Percentiles rank a stretch among this genome's conserved stretches.
phyloP scores from a whole-genome alignment of 495 filamentous ascomycete genomes.

The Talaromyces liani region DNA sequence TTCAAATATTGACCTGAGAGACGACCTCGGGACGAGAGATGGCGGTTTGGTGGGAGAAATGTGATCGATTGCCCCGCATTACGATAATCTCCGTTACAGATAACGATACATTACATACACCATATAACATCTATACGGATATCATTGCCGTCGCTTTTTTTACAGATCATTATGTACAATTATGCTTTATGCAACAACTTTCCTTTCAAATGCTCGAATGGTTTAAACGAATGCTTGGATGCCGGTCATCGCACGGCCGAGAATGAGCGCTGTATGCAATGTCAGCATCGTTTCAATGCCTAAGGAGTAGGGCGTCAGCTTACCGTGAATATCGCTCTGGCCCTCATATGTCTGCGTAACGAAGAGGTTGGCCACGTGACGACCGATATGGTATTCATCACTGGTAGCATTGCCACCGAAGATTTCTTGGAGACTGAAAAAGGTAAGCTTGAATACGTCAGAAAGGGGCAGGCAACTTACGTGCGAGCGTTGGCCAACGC shows the following conservation, averaged over 20 bases:
- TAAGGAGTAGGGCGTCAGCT: slow-evolving; percentile 25
- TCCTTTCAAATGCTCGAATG: not conserved
- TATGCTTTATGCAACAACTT: not conserved
- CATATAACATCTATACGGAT: slow-evolving; percentile 12
- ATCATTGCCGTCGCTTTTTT: not conserved
- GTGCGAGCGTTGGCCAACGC: slow-evolving; percentile 72
- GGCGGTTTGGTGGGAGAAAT: not conserved
- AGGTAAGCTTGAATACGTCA: slow-evolving; percentile 6
- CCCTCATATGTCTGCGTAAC: slow-evolving; percentile 98
- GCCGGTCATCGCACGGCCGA: slow-evolving; percentile 64
- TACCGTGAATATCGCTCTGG: slow-evolving; percentile 92
- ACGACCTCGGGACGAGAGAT: not conserved
- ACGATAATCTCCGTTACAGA: not conserved
- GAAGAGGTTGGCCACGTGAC: slow-evolving; percentile 94
- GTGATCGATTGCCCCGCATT: not conserved
- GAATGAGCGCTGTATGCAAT: slow-evolving; percentile 47
- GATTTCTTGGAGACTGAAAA: slow-evolving; percentile 74
- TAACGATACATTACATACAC: slow-evolving; percentile 18
- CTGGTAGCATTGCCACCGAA: slow-evolving; percentile 97
- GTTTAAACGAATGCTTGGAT: slow-evolving; percentile 58
- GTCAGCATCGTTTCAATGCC: slow-evolving; percentile 13
- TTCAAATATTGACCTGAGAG: not conserved
- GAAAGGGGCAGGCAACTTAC: slow-evolving; percentile 31
- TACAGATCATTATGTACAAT: not conserved
- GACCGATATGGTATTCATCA: slow-evolving; percentile 90